These are phyloP conservation scores for Coemansia sp. DNA, from an alignment of 192 early-diverging fungal genomes.

Conservation along the genomic window DNA sequence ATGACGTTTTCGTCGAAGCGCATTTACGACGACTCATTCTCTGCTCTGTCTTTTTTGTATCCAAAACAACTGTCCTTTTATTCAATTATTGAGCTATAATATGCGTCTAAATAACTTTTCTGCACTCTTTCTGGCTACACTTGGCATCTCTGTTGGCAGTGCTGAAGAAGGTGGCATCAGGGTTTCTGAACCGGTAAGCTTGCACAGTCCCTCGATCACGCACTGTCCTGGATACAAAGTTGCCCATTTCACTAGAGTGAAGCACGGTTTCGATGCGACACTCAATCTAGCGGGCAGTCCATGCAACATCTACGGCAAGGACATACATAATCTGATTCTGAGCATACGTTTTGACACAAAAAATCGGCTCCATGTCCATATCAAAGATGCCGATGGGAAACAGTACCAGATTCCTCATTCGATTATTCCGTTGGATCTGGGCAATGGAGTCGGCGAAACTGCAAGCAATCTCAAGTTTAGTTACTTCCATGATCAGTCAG, in stretches of 20 bases:
- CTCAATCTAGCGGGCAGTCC: conserved; percentile 19
- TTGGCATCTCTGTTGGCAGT: no score
- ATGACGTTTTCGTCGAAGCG: no score
- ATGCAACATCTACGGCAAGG: conserved; percentile 46
- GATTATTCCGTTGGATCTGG: conserved; percentile 23
- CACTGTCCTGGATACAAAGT: conserved; percentile 28
- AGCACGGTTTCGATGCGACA: conserved; percentile 12
- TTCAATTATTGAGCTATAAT: no score
- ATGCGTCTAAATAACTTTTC: no score
- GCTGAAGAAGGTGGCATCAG: no score
- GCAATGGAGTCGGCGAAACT: conserved; percentile 8
- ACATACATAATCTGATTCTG: conserved; percentile 45
- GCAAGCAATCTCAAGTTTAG: conserved; percentile 14
- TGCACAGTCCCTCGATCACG: not conserved
- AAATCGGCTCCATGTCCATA: conserved; percentile 56
- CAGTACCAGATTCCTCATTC: conserved; percentile 50
- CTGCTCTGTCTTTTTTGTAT: no score
- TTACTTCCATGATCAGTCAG: conserved; percentile 13
- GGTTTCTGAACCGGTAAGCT: no score
- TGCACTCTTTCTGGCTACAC: no score
- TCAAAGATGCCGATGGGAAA: conserved; percentile 21
- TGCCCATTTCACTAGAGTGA: not conserved
- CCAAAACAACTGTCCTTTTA: no score
- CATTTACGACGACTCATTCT: no score
- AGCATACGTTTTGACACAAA: conserved; percentile 54